These are phyloP conservation scores for Cocos nucifera DNA, from an alignment of 176 grass and related monocot genomes.

Conservation along the genomic window DNA sequence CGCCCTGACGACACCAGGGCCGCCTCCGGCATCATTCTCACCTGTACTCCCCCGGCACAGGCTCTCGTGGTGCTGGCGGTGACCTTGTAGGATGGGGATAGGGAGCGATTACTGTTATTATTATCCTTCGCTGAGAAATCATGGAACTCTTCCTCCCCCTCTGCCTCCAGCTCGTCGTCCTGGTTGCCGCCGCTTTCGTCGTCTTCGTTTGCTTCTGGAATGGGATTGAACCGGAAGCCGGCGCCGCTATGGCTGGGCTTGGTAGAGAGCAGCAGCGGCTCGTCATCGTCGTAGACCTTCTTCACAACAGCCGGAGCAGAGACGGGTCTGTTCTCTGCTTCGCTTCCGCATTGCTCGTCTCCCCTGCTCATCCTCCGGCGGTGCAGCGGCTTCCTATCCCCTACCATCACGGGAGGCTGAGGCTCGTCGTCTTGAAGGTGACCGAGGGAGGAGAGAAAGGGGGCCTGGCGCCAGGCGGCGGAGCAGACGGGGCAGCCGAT, in stretches of 20 bases:
- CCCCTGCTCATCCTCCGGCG: no score
- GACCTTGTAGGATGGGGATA: no score
- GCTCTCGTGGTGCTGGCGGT: neutral
- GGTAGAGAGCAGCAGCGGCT: constrained; percentile 38
- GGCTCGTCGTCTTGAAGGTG: constrained; percentile 5
- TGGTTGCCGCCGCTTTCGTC: constrained; percentile 14
- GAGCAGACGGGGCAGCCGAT: constrained; percentile 78
- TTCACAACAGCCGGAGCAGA: neutral
- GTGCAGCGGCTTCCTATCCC: no score
- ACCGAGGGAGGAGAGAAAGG: constrained; percentile 40
- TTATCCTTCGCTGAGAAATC: constrained; percentile 23
- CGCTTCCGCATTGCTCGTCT: neutral
- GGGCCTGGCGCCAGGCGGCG: constrained; percentile 52
- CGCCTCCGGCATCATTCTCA: constrained; percentile 43
- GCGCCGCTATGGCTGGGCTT: constrained; percentile 21
- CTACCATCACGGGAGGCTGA: no score
- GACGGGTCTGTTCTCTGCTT: neutral
- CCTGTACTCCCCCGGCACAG: constrained; percentile 17
- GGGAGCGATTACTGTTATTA: no score
- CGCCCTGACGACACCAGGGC: constrained; percentile 52
- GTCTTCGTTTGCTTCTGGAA: constrained; percentile 68
- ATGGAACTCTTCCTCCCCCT: constrained; percentile 32
- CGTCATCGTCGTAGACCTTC: constrained; percentile 90
- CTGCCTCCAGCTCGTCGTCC: neutral
- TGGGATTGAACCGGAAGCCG: constrained; percentile 51